A percentile compares a stretch with the other conserved stretches of the same genome.
Evolutionary conservation across 768 basidiomycete genomes (phyloP).

Genomic region (Termitomyces sp.): DNA sequence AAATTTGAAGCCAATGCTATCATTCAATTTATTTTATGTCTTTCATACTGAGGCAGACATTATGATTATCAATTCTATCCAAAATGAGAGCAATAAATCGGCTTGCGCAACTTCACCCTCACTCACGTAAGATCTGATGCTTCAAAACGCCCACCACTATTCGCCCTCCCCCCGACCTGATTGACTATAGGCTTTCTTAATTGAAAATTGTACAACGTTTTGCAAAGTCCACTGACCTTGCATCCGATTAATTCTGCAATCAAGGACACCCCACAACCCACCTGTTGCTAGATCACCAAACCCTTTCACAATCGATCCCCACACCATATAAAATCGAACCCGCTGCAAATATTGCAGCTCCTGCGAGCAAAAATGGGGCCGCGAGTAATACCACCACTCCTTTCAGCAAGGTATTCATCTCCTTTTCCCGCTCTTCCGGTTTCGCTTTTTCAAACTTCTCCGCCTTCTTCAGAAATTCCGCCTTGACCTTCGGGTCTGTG

Average conservation of each 20-base stretch:
- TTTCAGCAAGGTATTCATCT: not conserved
- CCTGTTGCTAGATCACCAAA: not conserved
- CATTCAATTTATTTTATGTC: not conserved
- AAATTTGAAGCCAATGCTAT: not conserved
- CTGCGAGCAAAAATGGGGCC: conserved; percentile 1
- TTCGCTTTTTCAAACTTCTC: not conserved
- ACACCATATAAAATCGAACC: conserved; percentile 5
- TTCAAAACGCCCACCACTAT: not conserved
- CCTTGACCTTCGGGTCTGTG: not conserved
- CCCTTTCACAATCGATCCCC: conserved; percentile 4
- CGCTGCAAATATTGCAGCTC: conserved; percentile 2
- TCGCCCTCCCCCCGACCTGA: not conserved
- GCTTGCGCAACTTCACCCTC: not conserved
- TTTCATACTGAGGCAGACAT: no score
- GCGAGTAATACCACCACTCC: not conserved
- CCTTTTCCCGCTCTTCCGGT: not conserved
- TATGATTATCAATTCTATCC: not conserved
- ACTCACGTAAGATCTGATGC: not conserved
- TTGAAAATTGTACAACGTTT: not conserved
- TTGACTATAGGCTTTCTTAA: not conserved
- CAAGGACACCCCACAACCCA: not conserved
- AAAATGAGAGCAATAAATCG: not conserved
- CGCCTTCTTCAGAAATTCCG: not conserved
- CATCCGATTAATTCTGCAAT: not conserved
- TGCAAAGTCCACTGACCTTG: not conserved